Evolutionary conservation across 2,329 filamentous ascomycete genomes (phyloP).

Genomic region (Colletotrichum paranaense): DNA sequence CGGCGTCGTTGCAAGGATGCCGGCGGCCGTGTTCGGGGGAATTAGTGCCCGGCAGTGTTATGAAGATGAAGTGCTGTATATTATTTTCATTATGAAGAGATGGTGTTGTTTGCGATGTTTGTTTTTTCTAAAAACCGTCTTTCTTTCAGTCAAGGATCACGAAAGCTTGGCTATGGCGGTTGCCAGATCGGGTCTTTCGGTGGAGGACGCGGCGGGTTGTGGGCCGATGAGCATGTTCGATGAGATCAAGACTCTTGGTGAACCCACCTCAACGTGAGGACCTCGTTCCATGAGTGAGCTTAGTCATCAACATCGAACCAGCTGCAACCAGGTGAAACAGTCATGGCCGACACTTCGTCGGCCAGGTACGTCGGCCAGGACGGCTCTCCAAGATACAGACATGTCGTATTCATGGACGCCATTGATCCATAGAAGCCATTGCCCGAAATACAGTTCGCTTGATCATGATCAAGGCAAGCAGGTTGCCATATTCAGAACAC

Average conservation of each 20-base stretch:
- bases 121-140: not conserved
- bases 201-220: conserved; percentile 21
- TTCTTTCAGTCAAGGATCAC: conserved; percentile 7
- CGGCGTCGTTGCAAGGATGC: no score
- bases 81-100: not conserved
- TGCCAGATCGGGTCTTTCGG: conserved; percentile 20
- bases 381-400: not conserved
- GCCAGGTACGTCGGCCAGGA: no score
- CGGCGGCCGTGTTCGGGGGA: no score
- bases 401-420: no score
- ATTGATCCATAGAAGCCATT: no score
- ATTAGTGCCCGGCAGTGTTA: no score
- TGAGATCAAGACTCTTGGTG: conserved; percentile 28
- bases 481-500: not conserved
- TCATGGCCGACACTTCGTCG: no score
- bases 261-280: not conserved
- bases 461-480: no score
- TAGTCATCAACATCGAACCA: not conserved
- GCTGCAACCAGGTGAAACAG: not conserved
- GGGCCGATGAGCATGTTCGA: conserved; percentile 26
- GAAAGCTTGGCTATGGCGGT: conserved; percentile 1
- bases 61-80: not conserved
- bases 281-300: not conserved
- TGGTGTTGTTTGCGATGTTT: not conserved
- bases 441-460: no score